Evolutionary conservation across 441 rosid genomes (phyloP).

Genomic region (Corymbia citriodora): DNA sequence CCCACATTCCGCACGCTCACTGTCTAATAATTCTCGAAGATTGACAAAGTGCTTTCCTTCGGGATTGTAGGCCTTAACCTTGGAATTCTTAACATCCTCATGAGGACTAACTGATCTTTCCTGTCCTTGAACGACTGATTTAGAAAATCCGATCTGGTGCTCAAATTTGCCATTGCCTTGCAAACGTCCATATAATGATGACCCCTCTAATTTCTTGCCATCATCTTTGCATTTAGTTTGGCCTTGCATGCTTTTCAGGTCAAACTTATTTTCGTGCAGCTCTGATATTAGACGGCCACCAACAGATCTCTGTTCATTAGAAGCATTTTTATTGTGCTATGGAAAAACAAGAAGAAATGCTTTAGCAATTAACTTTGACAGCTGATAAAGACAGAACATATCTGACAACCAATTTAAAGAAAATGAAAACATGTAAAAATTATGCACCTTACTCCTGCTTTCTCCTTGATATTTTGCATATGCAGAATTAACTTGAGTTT

Average conservation of each 20-base stretch:
- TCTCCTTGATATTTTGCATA: conserved; percentile 17
- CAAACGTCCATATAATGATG: conserved; percentile 18
- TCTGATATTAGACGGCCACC: background rate
- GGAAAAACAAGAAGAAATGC: background rate
- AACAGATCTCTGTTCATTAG: conserved; percentile 3
- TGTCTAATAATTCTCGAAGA: conserved; percentile 53
- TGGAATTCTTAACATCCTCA: conserved; percentile 13
- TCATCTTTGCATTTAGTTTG: conserved; percentile 3
- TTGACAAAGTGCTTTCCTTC: conserved; percentile 17
- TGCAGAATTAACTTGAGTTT: conserved; percentile 30
- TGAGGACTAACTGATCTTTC: conserved; percentile 9
- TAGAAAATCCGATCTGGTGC: background rate
- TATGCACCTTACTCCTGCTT: conserved; percentile 35
- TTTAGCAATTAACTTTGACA: background rate
- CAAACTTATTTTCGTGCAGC: conserved; percentile 17
- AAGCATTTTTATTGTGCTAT: conserved; percentile 18
- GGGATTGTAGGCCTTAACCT: conserved; percentile 1
- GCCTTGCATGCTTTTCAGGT: conserved; percentile 9
- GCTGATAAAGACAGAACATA: background rate
- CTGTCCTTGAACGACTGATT: background rate
- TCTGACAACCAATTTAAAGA: background rate
- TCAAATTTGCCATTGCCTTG: conserved; percentile 24
- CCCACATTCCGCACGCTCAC: conserved; percentile 36
- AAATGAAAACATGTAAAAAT: background rate
- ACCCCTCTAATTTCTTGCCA: conserved; percentile 15